These are phyloP conservation scores for Chaetomiaceae sp. DNA, from an alignment of 2,329 filamentous ascomycete genomes.

Conservation along the genomic window DNA sequence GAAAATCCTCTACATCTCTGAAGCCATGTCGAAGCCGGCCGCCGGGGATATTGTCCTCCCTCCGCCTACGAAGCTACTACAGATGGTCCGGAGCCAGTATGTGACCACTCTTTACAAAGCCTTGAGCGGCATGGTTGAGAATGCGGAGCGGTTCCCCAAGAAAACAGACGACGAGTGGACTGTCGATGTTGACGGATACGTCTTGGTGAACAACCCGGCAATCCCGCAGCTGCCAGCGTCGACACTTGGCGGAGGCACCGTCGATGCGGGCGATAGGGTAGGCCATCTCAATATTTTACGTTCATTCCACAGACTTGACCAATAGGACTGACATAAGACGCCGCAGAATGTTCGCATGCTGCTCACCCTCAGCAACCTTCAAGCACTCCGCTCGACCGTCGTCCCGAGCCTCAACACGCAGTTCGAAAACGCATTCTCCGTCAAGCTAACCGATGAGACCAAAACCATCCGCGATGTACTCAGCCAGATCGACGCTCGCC, in stretches of 20 bases:
- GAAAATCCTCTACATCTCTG: slow-evolving; percentile 88
- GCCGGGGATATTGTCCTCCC: slow-evolving; percentile 73
- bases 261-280: slow-evolving; percentile 53
- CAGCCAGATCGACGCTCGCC: slow-evolving; percentile 78
- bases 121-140: slow-evolving; percentile 92
- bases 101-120: slow-evolving; percentile 92
- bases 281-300: slow-evolving; percentile 23
- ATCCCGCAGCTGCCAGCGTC: slow-evolving; percentile 28
- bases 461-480: slow-evolving; percentile 89
- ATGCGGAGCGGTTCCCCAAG: slow-evolving; percentile 70
- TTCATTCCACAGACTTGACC: neutral
- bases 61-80: slow-evolving; percentile 78
- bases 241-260: slow-evolving; percentile 38
- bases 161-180: slow-evolving; percentile 59
- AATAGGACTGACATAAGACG: neutral
- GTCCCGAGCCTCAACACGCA: slow-evolving; percentile 84
- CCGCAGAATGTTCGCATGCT: slow-evolving; percentile 82
- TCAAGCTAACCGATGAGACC: slow-evolving; percentile 88
- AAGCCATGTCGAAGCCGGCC: slow-evolving; percentile 69
- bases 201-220: slow-evolving; percentile 26
- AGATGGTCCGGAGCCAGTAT: slow-evolving; percentile 88
- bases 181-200: slow-evolving; percentile 39
- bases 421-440: slow-evolving; percentile 89
- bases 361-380: slow-evolving; percentile 86
- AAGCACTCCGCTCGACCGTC: slow-evolving; percentile 71